Base-by-base conservation (phyloP, 139 green algal genomes). In the Coccomyxa sp. region DNA sequence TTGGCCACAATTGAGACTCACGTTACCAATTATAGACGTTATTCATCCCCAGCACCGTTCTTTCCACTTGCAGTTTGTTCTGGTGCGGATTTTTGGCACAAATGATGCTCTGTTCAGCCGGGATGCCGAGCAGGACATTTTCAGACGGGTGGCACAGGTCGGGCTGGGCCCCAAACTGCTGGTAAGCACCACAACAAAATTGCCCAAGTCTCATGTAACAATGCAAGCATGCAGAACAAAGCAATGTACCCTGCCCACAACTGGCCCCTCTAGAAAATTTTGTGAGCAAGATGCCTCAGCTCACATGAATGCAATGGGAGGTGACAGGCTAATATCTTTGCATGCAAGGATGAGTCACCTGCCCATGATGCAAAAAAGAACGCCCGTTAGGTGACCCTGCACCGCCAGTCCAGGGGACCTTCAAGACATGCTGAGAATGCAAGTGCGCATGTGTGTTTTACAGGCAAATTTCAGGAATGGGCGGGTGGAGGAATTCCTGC, bases 401-500 rank as follows among this genome's bases (percentile, higher is more conserved):
- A 3, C 38, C 3, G 38, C 38, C 38, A 51, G 38, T 51, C 38
- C 38, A 51, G 38, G 38, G 38, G 38, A 7, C 38, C 7, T 51
- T 7, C 38, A 51, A 51, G 38, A 7, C 38, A 51, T 51, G 3
- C 38, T 51, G 38, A 51, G 38, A 51, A 51, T 3, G 7, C 3
- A 51, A 51, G n/a, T n/a, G n/a, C n/a, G n/a, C n/a, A n/a, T n/a
- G n/a, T n/a, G n/a, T n/a, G n/a, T 51, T 51, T 3, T 68, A 14
- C 86, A 90, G 87, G 79, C 82, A 0, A 81, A 88, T 66, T 94
- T 92, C 63, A 30, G 27, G 31, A 93, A 92, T 45, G 91, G 90
- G 0, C 83, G 92, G 0, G 79, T 95, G 15, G 92, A 95, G 79
- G 88, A 95, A 82, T 95, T 91, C 58, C 77, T 95, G 78, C 71